Percentiles rank a stretch among this genome's conserved stretches.
phyloP scores from a whole-genome alignment of 148 eudicot species.

The Amaranthus hypochondriacus region DNA sequence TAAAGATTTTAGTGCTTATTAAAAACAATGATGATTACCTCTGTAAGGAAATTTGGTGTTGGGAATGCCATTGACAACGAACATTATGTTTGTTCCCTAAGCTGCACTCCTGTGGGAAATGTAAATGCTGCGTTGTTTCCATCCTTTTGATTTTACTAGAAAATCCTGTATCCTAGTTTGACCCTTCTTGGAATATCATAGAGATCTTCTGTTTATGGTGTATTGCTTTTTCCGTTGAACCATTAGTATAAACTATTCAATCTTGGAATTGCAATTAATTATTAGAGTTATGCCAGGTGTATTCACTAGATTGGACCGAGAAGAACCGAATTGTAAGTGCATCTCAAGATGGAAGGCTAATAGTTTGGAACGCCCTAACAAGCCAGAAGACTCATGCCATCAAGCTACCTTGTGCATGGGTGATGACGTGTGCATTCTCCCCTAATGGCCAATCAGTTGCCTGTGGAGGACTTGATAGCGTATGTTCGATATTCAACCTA shows the following conservation, averaged over 20 bases:
- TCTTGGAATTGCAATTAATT: neutral
- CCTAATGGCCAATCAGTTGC: slow-evolving; percentile 94
- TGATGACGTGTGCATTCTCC: slow-evolving; percentile 97
- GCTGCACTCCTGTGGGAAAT: too few relatives aligned
- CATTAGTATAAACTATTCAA: neutral
- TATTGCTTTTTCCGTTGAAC: neutral
- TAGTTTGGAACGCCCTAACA: slow-evolving; percentile 95
- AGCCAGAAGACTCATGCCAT: slow-evolving; percentile 98
- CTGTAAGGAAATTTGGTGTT: too few relatives aligned
- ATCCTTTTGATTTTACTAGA: too few relatives aligned
- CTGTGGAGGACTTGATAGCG: slow-evolving; percentile 95
- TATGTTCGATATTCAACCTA: slow-evolving; percentile 83
- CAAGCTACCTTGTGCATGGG: slow-evolving; percentile 98
- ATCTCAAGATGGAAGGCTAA: slow-evolving; percentile 95
- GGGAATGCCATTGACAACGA: too few relatives aligned
- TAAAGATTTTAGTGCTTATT: too few relatives aligned
- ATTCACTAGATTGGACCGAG: slow-evolving; percentile 97
- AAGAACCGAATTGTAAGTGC: slow-evolving; percentile 95
- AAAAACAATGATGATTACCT: too few relatives aligned
- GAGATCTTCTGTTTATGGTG: neutral
- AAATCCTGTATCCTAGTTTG: too few relatives aligned
- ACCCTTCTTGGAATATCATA: too few relatives aligned
- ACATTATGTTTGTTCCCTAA: too few relatives aligned
- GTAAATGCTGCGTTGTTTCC: too few relatives aligned
- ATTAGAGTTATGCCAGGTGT: slow-evolving; percentile 45